Evolutionary conservation across 805 yeast genomes (phyloP), one percentile per base, ranked within the genome.

Genomic region (Metschnikowia shivogae): DNA sequence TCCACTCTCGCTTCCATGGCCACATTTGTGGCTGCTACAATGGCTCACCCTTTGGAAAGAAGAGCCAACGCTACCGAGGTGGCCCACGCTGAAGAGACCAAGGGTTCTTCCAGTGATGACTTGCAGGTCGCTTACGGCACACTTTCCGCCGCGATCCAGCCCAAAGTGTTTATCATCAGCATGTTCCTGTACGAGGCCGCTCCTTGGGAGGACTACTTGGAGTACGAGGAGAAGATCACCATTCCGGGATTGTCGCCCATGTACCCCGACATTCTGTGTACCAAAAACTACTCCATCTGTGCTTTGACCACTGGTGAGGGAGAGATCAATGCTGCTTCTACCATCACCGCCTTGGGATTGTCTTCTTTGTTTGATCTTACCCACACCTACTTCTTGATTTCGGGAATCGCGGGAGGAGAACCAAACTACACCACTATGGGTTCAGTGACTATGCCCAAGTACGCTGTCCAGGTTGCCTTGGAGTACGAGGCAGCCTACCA

Each of bases 221-320:
- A 76, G 46, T 73, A 80, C 53, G 65, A 64, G 17, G 64, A 78
- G 61, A 80, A 80, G 62, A 68, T 81, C 53, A 70, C 84, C 24
- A 58, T 82, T 37, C 86, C 87, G n/a, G 86, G 87, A 39, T 66
- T 82, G 44, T 79, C 85, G 13, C 84, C 84, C 26, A 50, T 73
- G 29, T 81, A 72, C 67, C 84, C 85, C 29, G 56, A 68, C 17
- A 67, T 82, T 41, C 78, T 75, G 65, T 81, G 86, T 63, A 74
- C 73, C 46, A 55, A 65, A 30, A 69, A 78, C 64, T 75, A 71
- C 64, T 59, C 75, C 26, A 60, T 82, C 26, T 81, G 86, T 68
- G 81, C 79, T 57, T 57, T 81, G 44, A 78, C 84, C 36, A 77
- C 83, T n/a, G 87, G 87, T 43, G 86, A 81, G 64, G 82, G 81